Base-by-base conservation (phyloP, 805 yeast species). In the Lachancea kluyveri region DNA sequence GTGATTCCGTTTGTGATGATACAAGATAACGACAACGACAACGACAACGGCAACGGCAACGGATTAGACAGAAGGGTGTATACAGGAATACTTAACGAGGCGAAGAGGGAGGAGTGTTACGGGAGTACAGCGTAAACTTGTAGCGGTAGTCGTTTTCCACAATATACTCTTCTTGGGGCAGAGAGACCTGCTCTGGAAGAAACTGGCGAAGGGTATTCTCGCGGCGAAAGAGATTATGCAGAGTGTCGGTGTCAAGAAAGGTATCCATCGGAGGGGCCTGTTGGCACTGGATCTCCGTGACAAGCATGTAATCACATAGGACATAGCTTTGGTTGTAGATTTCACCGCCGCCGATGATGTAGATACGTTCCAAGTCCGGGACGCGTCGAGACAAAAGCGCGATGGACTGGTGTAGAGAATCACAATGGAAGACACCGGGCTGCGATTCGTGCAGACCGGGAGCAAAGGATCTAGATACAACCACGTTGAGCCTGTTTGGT, bases 281-380 rank as follows among this genome's bases (percentile, higher is more conserved):
- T 4, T 54, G 45, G n/a, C 56, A 52, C 3, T 53, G 45, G 18
- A 88, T 70, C 50, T 85, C 88, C 0, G 96, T 87, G 10, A 88
- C 54, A 16, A 84, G 65, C 30, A 85, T 57, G 17, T 74, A 67
- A 27, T 70, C 70, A 1, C 79, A 74, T 8, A 61, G 33, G 4
- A 60, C 59, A 33, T 57, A 48, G 9, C 77, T 66, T 23, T 74
- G 65, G 31, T 73, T 68, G 60, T 92, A 92, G 6, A 92, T 65
- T 52, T 88, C 88, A 1, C 88, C 92, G 1, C 98, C 98, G 3
- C 98, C 98, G 40, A 92, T 90, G 16, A 92, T 70, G 50, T 77
- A 92, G 1, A 92, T 67, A 28, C 73, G 72, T 30, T 75, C 81
- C 13, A 79, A 52, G 2, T 48, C 40, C 4, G 47, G 40, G 27